Base-by-base conservation (phyloP, 2,329 filamentous ascomycete species). In the Alternaria triticimaculans region DNA sequence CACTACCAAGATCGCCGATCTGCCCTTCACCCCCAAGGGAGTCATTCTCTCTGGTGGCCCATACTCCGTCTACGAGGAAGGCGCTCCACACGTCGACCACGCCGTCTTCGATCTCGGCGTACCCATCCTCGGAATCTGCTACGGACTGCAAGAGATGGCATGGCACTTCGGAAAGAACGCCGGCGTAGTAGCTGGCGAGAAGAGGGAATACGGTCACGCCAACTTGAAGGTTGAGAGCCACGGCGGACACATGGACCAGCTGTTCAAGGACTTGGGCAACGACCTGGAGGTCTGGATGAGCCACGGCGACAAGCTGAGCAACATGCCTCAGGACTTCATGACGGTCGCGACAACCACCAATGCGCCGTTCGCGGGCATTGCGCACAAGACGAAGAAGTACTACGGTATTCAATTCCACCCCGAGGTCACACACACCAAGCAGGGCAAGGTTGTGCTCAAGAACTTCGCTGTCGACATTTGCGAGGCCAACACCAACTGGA, bases 371-470 rank as follows among this genome's bases (percentile, higher is more conserved):
- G 94, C 94, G 11, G 93, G 88, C 62, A 96, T 95, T 72, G 91
- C 90, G 18, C 91, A 94, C 77, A 76, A 88, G 77, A 81, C 82
- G 9, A 88, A 90, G 83, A 89, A 89, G 25, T 89, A 92, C 71
- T 97, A 89, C 75, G 92, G 91, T 58, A 87, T 97, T 50, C 94
- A 97, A 77, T 95, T 97, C 80, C 94, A 97, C 80, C 94, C 94
- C 1, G 94, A 97, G 79, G 87, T 97, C 58, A 90, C 87, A 14
- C 89, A 93, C 76, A 94, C 91, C 0, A 85, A 87, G 9, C 84
- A 87, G 60, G 94, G 94, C 33, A 90, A 78, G 10, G 84, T 91
- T 26, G 76, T 97, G 6, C 84, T 97, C 48, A 82, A 86, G 76
- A 98, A 98, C 85, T 98, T 97, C 76, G 89, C 89, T 12, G 86